A percentile compares a stretch with the other conserved stretches of the same genome.
phyloP scores from a whole-genome alignment of 306 rosid species.

The Cicer yamashitae region DNA sequence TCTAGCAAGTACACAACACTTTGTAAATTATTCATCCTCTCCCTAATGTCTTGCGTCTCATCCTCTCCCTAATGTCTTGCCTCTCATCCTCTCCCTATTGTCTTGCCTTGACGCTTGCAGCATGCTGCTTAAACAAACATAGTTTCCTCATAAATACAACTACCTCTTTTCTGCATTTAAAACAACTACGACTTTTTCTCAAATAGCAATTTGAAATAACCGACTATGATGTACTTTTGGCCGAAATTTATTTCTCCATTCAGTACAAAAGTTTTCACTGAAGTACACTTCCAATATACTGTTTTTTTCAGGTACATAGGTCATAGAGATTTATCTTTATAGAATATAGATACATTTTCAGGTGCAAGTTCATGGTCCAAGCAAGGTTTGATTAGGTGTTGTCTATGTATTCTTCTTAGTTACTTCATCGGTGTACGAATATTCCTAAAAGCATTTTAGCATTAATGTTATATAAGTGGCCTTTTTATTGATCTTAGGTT shows the following conservation, averaged over 20 bases:
- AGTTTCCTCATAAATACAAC: neutral
- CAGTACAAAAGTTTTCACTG: neutral
- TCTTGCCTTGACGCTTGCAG: neutral
- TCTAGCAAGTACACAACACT: too few species aligned
- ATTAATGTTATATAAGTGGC: neutral
- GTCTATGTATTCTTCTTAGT: conserved; percentile 10
- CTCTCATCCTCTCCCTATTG: too few species aligned
- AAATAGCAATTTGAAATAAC: neutral
- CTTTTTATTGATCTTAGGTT: neutral
- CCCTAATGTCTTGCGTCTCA: too few species aligned
- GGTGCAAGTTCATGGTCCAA: conserved; percentile 1
- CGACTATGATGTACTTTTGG: too few species aligned
- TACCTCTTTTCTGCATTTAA: neutral
- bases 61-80: too few species aligned
- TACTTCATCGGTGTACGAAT: neutral
- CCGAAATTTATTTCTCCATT: neutral
- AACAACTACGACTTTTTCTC: neutral
- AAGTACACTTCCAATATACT: neutral
- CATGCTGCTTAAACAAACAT: neutral
- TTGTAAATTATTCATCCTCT: too few species aligned
- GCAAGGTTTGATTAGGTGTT: conserved; percentile 1
- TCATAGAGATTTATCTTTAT: conserved; percentile 9
- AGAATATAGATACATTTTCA: neutral
- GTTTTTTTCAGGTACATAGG: neutral
- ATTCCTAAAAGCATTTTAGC: conserved; percentile 2